Evolutionary conservation across 1,284 basidiomycete species (phyloP), one percentile per base, ranked within the genome.

Genomic region (Pyrrhoderma noxium): DNA sequence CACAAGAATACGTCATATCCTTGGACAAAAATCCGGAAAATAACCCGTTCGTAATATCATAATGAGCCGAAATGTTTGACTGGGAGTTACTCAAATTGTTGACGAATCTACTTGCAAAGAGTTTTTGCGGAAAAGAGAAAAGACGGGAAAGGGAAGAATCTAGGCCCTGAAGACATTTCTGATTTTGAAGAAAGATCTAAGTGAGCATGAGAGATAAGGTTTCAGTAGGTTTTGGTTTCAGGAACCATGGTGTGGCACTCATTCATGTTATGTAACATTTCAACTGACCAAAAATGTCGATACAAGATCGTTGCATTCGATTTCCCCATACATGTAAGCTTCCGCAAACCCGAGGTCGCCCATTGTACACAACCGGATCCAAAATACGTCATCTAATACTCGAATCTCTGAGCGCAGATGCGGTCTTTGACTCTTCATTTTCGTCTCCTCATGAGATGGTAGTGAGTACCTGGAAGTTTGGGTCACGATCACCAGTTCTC

Each of bases 1-100:
- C 85, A 60, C 82, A 89, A 0, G 83, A 86, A 64, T 91, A 90
- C 13, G 83, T 89, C 87, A 92, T 90, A 63, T 91, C 87, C 49
- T 71, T 62, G 1, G 79, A 82, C 23, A 90, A 64, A 64, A 89
- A 89, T 0, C 77, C 80, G 42, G 68, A 63, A 55, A 76, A 77
- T 75, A 79, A 76, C 4, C 69, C 70, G 59, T 84, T 83, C 1
- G 77, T 79, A 45, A 87, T 80, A 60, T 88, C 84, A 64, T 88
- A 86, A 63, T 87, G 83, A 2, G 83, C 82, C 8, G 79, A 79
- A 51, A 86, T 84, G 61, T 88, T 87, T n/a, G 76, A 77, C 14
- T 79, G 70, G 22, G 78, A 75, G 60, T 82, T 84, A 49, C 74
- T 70, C 40, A 85, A 70, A 31, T 11, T 31, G 11, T 31, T 31